phyloP scores from a whole-genome alignment of 805 yeast species.

The Pichia phayaonensis region DNA sequence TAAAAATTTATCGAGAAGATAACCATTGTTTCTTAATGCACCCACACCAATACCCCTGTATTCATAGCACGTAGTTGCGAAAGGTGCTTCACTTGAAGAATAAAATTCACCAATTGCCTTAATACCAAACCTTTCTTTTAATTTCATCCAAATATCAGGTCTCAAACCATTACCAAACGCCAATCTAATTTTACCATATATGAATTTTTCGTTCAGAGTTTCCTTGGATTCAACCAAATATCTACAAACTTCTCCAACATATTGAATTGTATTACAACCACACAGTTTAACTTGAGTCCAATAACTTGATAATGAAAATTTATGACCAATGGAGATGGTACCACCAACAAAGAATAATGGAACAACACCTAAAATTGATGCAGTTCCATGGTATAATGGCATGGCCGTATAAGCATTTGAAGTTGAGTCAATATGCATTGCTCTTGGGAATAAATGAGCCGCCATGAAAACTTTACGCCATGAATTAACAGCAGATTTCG shows the following conservation, averaged over 20 bases:
- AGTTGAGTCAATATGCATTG: constrained; percentile 47
- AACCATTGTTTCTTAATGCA: constrained; percentile 74
- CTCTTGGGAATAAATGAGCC: constrained; percentile 57
- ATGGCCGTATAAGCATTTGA: constrained; percentile 77
- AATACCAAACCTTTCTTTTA: constrained; percentile 71
- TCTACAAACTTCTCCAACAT: constrained; percentile 93
- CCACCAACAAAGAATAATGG: constrained; percentile 58
- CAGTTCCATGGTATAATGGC: constrained; percentile 96
- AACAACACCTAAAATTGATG: constrained; percentile 76
- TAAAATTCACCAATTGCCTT: constrained; percentile 81
- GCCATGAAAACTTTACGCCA: constrained; percentile 83
- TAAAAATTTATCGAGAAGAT: constrained; percentile 58
- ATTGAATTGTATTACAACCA: constrained; percentile 75
- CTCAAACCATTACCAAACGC: constrained; percentile 92
- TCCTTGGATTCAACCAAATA: constrained; percentile 50
- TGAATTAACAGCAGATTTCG: constrained; percentile 88
- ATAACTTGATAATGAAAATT: constrained; percentile 75
- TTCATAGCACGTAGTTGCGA: constrained; percentile 78
- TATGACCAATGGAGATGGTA: constrained; percentile 67
- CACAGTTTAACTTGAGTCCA: constrained; percentile 81
- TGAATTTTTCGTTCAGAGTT: constrained; percentile 18
- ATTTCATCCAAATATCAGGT: constrained; percentile 78
- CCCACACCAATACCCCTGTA: constrained; percentile 59
- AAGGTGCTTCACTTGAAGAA: constrained; percentile 89
- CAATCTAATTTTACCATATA: constrained; percentile 36